Base-by-base conservation (phyloP, 1,284 basidiomycete species). In the Amylostereum chailletii region DNA sequence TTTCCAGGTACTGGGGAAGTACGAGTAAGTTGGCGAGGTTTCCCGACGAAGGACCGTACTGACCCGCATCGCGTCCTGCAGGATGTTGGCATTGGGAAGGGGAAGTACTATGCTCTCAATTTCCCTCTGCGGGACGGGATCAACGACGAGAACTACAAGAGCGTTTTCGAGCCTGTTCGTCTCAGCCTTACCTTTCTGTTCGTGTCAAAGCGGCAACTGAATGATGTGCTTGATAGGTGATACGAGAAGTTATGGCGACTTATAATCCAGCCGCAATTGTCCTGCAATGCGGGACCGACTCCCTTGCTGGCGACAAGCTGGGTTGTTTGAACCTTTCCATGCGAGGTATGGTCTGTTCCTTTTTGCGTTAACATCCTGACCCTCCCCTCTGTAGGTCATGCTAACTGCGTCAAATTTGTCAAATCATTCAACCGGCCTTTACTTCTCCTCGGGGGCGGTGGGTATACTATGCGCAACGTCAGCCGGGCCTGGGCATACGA, bases 1-100 rank as follows among this genome's bases (percentile, higher is more conserved):
- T 99, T 99, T 71, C 96, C 96, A 19, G 96, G 96, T 8, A 99
- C 96, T 1, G 96, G 96, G 33, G 95, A 97, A 67, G 72, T 99
- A 40, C 76, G 94, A 57, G 90, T 90, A 64, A 59, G 84, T 64
- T 19, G 19, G 19, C 19, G 19, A 19, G 19, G 19, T 19, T 19
- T 19, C 19, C 19, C 19, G 19, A 19, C 19, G 19, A 19, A 38
- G 44, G 45, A 46, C 8, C 51, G 30, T 27, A 4, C 34, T 60
- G 36, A 55, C n/a, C 33, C 9, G 46, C 30, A 45, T 41, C 4
- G 32, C 34, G 26, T n/a, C 31, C 26, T 11, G 34, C 51, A 90
- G 85, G 96, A 99, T 63, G 84, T 88, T 39, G 95, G 95, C 2
- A 88, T 94, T 32, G 83, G 86, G 57, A 94, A 94, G 66, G 94